Evolutionary conservation across 768 basidiomycete species (phyloP), one percentile per base, ranked within the genome.

Genomic region (Floccularia luteovirens): DNA sequence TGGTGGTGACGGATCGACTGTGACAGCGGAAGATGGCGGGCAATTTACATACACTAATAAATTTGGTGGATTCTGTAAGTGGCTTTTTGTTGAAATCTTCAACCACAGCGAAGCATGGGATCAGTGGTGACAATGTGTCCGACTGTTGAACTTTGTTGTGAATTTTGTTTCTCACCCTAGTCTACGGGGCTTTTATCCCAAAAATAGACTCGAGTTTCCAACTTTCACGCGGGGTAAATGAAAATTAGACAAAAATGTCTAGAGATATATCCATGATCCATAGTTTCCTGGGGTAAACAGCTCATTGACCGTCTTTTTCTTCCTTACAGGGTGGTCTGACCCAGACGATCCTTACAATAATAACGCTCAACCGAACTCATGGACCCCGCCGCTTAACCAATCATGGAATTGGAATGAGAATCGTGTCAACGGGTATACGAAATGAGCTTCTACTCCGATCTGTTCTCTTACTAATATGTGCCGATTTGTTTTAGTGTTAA

Each of bases 331-430:
- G 82, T 69, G 74, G 14, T 63, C 57, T 60, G 76, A 88, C 58
- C 78, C 80, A 11, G 67, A 78, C 32, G 67, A 85, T 54, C 85
- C 89, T 4, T 87, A 79, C 66, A 81, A 79, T 61, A 78, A 83
- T 55, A 66, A 72, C 31, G 89, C 90, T 5, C 72, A 67, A 43
- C 70, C 82, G 6, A 88, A 91, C 50, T 77, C 73, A 2, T 92
- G 85, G 80, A 82, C 84, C 4, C 88, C 87, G 1, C 72, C 83
- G 5, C 64, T 94, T 36, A 85, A 83, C 61, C 67, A 79, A 50
- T 73, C 64, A 20, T 94, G 89, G 86, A 69, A 62, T 17, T 91
- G 68, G 66, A 77, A 74, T 11, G 62, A 63, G 37, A 72, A 88
- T 62, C 74, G 64, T 31, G 59, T 85, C 23, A 65, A 64, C 46